Percentiles rank a stretch among this genome's conserved stretches.
Conservation (phyloP, 192 early-diverging fungal genomes). For the Coemansia aciculifera region DNA sequence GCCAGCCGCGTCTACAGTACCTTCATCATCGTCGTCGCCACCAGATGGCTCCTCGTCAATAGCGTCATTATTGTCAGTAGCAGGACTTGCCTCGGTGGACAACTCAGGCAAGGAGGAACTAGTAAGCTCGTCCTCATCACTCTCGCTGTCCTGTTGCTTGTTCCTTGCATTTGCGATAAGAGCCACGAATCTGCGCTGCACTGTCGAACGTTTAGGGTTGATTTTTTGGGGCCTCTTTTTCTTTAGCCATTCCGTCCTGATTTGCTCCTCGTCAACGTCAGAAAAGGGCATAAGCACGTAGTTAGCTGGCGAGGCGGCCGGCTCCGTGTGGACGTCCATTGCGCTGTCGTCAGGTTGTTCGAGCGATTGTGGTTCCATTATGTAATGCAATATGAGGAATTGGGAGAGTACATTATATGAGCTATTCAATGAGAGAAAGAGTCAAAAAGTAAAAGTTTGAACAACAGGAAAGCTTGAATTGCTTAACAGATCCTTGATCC, state of each 20-base stretch:
- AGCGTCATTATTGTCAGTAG: background rate
- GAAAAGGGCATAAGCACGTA: background rate
- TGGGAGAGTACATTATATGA: background rate
- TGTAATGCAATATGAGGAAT: background rate
- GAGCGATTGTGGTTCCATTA: background rate
- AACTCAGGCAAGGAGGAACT: background rate
- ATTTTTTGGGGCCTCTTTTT: background rate
- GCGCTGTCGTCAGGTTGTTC: background rate
- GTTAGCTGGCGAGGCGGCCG: background rate
- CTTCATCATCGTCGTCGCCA: background rate
- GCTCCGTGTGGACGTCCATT: background rate
- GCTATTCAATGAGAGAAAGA: background rate
- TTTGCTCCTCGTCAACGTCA: background rate
- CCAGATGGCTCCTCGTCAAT: background rate
- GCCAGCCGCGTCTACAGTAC: background rate
- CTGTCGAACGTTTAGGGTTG: background rate
- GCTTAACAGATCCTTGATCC: background rate
- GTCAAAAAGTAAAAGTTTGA: background rate
- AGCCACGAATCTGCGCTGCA: background rate
- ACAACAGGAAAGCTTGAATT: background rate
- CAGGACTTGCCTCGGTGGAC: background rate
- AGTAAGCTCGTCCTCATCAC: background rate
- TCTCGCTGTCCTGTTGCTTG: background rate
- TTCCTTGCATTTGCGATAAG: background rate
- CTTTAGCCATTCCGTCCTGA: background rate